A percentile compares a stretch with the other conserved stretches of the same genome.
phyloP scores from a whole-genome alignment of 2,329 filamentous ascomycete genomes.

The Corynespora cassiicola region DNA sequence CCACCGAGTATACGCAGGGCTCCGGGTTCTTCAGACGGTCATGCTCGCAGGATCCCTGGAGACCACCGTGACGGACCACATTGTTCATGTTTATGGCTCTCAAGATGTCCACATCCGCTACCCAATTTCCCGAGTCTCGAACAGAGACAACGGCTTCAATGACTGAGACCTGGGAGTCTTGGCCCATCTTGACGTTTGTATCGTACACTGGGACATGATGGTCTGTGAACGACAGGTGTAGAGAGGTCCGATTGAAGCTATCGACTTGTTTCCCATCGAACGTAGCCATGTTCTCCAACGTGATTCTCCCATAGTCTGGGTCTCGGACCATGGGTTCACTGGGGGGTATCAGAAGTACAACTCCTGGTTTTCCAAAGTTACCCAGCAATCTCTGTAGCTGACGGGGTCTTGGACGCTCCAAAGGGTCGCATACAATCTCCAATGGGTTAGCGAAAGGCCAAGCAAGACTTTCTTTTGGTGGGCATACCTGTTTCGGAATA shows the following conservation, averaged over 20 bases:
- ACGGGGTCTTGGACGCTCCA: not conserved
- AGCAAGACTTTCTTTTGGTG: not conserved
- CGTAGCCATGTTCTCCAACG: not conserved
- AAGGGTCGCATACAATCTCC: no score
- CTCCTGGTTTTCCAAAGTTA: conserved; percentile 4
- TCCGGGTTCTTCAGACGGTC: no score
- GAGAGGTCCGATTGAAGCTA: conserved; percentile 4
- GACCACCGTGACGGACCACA: no score
- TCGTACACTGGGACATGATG: conserved; percentile 1
- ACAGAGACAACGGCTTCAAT: conserved; percentile 5
- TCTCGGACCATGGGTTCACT: conserved; percentile 3
- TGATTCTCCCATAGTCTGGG: no score
- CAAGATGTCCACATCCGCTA: conserved; percentile 6
- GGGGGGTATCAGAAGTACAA: conserved; percentile 2
- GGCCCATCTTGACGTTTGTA: not conserved
- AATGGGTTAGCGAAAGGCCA: not conserved
- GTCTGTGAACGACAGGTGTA: conserved; percentile 8
- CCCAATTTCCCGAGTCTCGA: conserved; percentile 2
- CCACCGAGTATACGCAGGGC: not conserved
- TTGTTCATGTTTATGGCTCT: not conserved
- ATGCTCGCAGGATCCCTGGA: no score
- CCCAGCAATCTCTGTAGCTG: conserved; percentile 1
- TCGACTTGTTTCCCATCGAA: conserved; percentile 5
- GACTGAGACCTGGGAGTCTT: conserved; percentile 1
- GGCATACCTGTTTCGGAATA: not conserved